phyloP scores from a whole-genome alignment of 1,284 basidiomycete species.

The Microbotryum scabiosae region DNA sequence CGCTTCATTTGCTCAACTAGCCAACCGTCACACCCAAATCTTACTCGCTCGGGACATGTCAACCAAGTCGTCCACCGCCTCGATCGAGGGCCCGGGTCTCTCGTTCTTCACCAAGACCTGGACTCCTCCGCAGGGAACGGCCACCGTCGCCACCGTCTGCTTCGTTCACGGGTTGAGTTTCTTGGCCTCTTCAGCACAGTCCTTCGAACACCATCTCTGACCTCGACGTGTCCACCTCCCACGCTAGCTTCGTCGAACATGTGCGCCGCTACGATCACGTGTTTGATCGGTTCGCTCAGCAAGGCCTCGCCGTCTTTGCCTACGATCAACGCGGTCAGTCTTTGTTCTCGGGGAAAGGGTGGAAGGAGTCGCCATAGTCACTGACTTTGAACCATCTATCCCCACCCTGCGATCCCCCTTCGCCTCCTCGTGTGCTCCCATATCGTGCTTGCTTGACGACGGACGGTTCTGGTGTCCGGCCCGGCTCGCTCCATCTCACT shows the following conservation, averaged over 20 bases:
- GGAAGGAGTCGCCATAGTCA: not conserved
- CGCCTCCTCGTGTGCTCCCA: not conserved
- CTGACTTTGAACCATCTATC: not conserved
- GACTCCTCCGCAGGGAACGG: conserved; percentile 3
- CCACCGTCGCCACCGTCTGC: conserved; percentile 21
- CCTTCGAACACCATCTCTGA: not conserved
- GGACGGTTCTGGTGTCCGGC: too few relatives aligned
- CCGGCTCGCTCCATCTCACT: too few relatives aligned
- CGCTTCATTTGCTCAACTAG: too few relatives aligned
- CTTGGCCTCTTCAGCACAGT: too few relatives aligned
- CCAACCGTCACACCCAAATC: too few relatives aligned
- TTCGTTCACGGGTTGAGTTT: conserved; percentile 34
- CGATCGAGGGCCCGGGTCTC: conserved; percentile 14
- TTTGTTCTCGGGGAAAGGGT: not conserved
- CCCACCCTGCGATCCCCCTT: not conserved
- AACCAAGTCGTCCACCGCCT: conserved; percentile 1
- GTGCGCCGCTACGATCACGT: conserved; percentile 41
- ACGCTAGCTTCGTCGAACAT: conserved; percentile 41
- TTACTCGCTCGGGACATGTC: not conserved
- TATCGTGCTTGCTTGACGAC: too few relatives aligned
- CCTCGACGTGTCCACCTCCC: not conserved
- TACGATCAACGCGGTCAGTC: conserved; percentile 40
- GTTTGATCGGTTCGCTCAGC: conserved; percentile 38
- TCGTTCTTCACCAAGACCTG: conserved; percentile 33
- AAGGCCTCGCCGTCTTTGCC: conserved; percentile 41